Percentiles rank a stretch among this genome's conserved stretches.
Evolutionary conservation across 352 stramenopile species (phyloP).

Genomic region (Elongisporangium anandrum): DNA sequence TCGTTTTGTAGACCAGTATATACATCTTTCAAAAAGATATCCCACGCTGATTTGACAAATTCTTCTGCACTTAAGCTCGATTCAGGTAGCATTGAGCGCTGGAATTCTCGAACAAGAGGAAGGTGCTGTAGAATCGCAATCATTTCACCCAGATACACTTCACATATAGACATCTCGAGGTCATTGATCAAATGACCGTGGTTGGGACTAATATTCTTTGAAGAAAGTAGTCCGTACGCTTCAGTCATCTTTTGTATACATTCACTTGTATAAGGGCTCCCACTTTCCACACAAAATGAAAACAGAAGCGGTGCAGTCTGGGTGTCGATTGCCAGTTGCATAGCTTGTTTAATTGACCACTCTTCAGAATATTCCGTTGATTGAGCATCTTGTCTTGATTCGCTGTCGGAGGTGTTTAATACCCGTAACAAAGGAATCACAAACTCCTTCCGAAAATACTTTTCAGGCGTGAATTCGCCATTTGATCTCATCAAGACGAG

Average conservation of each 20-base stretch:
- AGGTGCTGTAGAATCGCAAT: constrained; percentile 17
- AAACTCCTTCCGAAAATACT: constrained; percentile 8
- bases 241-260: constrained; percentile 6
- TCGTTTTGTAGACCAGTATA: not conserved
- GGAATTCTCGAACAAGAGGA: constrained; percentile 16
- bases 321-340: not conserved
- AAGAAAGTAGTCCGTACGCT: not conserved
- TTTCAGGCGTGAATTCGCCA: not conserved
- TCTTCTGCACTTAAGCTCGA: not conserved
- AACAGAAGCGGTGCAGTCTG: constrained; percentile 1
- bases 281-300: constrained; percentile 11
- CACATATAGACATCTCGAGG: constrained; percentile 18
- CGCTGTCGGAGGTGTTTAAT: not conserved
- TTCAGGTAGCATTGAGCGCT: constrained; percentile 5
- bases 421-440: constrained; percentile 14
- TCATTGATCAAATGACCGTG: constrained; percentile 3
- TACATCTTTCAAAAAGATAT: not conserved
- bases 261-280: constrained; percentile 5
- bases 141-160: constrained; percentile 24
- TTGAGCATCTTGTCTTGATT: not conserved
- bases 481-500: not conserved
- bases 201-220: not conserved
- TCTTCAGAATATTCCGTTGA: not conserved
- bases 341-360: not conserved
- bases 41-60: not conserved